phyloP scores from a whole-genome alignment of 78 protist species.

The Dictyostelium intermedium region DNA sequence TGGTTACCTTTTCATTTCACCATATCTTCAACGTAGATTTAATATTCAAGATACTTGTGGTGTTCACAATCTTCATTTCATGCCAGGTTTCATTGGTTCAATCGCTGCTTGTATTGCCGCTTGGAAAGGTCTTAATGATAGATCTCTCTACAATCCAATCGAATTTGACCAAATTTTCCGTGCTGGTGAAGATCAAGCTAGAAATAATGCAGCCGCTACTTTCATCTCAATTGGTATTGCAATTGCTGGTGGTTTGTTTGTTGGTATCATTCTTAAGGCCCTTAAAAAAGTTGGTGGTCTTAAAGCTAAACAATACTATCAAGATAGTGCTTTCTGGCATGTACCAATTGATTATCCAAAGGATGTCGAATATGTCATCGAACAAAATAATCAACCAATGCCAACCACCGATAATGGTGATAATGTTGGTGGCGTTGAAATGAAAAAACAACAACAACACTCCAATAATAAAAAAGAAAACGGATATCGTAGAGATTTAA shows the following conservation, averaged over 20 bases:
- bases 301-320: constrained; percentile 35
- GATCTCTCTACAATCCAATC: neutral
- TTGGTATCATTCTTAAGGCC: constrained; percentile 24
- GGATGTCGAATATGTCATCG: neutral
- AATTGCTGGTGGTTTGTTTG: constrained; percentile 70
- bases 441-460: neutral
- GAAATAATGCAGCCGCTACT: constrained; percentile 60
- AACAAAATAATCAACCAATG: neutral
- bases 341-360: constrained; percentile 76
- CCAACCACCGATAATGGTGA: neutral
- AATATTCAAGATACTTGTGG: constrained; percentile 78
- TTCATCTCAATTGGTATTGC: constrained; percentile 56
- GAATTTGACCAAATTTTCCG: constrained; percentile 31
- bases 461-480: neutral
- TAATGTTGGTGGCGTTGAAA: constrained; percentile 15
- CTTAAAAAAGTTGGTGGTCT: constrained; percentile 30
- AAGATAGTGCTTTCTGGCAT: constrained; percentile 79
- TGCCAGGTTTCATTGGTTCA: constrained; percentile 93
- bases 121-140: constrained; percentile 6
- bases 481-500: constrained; percentile 15
- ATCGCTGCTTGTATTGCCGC: constrained; percentile 64
- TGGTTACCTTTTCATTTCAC: constrained; percentile 88
- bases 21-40: constrained; percentile 42
- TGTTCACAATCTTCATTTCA: constrained; percentile 94
- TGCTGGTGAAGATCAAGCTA: constrained; percentile 66